A percentile compares a stretch with the other conserved stretches of the same genome.
Conservation (phyloP, 208 protist species). For the Leptomonas pyrrhocoris region DNA sequence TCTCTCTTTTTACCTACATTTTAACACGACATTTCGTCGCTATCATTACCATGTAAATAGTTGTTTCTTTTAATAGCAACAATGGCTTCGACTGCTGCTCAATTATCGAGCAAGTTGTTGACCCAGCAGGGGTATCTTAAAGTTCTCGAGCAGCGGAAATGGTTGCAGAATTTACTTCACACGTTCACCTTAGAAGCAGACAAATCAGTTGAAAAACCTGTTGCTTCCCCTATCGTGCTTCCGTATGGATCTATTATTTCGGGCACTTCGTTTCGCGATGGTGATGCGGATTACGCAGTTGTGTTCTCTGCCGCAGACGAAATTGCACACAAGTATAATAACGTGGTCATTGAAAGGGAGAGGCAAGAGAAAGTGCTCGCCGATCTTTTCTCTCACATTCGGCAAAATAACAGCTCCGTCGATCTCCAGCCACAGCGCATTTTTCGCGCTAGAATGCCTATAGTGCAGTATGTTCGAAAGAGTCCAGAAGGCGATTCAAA, state of each 20-base stretch:
- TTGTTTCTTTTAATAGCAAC: not conserved
- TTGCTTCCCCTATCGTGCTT: conserved; percentile 47
- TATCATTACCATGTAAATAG: too few relatives aligned
- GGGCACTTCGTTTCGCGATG: conserved; percentile 71
- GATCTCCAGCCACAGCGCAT: conserved; percentile 66
- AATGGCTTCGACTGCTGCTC: not conserved
- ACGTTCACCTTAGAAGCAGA: conserved; percentile 21
- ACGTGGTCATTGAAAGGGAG: conserved; percentile 40
- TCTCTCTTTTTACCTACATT: conserved; percentile 1
- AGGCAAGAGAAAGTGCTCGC: conserved; percentile 54
- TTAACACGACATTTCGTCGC: too few relatives aligned
- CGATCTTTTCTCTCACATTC: conserved; percentile 52
- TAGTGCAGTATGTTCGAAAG: conserved; percentile 48
- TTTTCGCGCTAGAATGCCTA: conserved; percentile 75
- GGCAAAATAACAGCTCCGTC: conserved; percentile 7
- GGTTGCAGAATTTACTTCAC: conserved; percentile 33
- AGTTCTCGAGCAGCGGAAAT: conserved; percentile 33
- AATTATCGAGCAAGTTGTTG: conserved; percentile 21
- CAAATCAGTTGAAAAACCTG: not conserved
- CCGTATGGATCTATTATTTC: conserved; percentile 78
- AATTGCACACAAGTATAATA: conserved; percentile 1
- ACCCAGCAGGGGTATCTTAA: conserved; percentile 17
- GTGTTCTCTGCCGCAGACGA: conserved; percentile 38
- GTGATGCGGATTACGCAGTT: conserved; percentile 77
- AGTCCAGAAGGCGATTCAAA: conserved; percentile 11